Evolutionary conservation across 2,329 filamentous ascomycete genomes (phyloP).

Genomic region (Fusarium nisikadoi): DNA sequence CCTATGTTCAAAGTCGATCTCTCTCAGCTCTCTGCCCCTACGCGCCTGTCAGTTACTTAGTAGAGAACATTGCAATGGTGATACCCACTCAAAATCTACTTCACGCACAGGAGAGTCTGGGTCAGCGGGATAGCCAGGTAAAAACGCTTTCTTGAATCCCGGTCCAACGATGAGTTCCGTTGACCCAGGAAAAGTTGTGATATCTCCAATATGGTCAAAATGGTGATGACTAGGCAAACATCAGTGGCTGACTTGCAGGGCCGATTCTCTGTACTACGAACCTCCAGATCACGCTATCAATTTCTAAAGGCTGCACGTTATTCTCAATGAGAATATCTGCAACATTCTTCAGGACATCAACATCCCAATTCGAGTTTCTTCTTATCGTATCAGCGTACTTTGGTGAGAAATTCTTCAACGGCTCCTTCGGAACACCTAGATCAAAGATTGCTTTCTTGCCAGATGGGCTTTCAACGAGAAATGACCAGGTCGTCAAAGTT

Average conservation of each 20-base stretch:
- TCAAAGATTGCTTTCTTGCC: constrained; percentile 23
- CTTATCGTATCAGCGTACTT: not conserved
- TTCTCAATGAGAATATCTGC: constrained; percentile 13
- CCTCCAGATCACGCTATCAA: constrained; percentile 34
- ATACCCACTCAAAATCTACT: constrained; percentile 12
- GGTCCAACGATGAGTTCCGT: constrained; percentile 28
- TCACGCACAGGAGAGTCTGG: constrained; percentile 4
- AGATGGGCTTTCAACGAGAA: constrained; percentile 11
- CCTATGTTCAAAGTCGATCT: constrained; percentile 14
- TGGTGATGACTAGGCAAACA: constrained; percentile 5
- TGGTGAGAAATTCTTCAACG: constrained; percentile 5
- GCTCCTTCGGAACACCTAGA: constrained; percentile 13
- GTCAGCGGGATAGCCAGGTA: constrained; percentile 21
- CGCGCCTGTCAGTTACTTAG: fast-evolving
- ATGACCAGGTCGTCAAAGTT: constrained; percentile 7
- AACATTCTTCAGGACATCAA: constrained; percentile 18
- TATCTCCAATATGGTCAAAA: constrained; percentile 28
- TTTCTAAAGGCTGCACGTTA: not conserved
- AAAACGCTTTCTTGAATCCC: constrained; percentile 21
- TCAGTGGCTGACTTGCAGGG: not conserved
- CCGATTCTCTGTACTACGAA: not conserved
- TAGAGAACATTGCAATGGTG: fast-evolving
- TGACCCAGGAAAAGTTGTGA: constrained; percentile 19
- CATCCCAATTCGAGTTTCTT: not conserved
- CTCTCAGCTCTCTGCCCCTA: constrained; percentile 8